Percentiles rank a stretch among this genome's conserved stretches.
phyloP scores from a whole-genome alignment of 257 asterid species.

The Leonotis leonurus region DNA sequence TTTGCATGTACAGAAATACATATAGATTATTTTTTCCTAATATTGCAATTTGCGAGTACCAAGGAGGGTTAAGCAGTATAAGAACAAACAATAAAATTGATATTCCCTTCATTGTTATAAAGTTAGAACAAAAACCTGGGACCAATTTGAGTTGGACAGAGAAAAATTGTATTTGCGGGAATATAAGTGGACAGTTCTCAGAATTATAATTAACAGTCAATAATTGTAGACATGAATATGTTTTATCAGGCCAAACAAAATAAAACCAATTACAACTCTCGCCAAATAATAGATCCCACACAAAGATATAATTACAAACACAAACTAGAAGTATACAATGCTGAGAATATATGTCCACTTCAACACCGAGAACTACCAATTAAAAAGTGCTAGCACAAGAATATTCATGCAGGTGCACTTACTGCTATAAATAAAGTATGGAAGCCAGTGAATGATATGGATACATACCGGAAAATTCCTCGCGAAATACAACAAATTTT shows the following conservation, averaged over 20 bases:
- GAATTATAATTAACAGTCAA: neutral
- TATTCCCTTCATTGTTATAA: neutral
- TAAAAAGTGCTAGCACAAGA: neutral
- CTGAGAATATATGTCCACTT: neutral
- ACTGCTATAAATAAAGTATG: neutral
- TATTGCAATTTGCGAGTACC: neutral
- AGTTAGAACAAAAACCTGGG: neutral
- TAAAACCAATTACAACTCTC: neutral
- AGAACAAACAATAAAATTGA: neutral
- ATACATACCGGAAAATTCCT: conserved; percentile 83
- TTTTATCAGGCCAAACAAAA: neutral
- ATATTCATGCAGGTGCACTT: neutral
- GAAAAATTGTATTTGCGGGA: neutral
- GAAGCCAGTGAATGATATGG: conserved; percentile 21
- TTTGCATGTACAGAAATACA: neutral
- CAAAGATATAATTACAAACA: neutral
- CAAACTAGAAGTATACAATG: neutral
- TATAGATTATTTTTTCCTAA: neutral
- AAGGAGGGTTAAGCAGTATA: neutral
- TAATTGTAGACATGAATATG: neutral
- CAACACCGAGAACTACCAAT: too few relatives aligned
- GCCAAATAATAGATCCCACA: neutral
- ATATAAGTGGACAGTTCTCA: neutral
- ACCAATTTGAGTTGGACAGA: neutral
- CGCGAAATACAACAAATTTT: conserved; percentile 82